Conservation (phyloP, 2,329 filamentous ascomycete species). For the Ustulina deusta region DNA sequence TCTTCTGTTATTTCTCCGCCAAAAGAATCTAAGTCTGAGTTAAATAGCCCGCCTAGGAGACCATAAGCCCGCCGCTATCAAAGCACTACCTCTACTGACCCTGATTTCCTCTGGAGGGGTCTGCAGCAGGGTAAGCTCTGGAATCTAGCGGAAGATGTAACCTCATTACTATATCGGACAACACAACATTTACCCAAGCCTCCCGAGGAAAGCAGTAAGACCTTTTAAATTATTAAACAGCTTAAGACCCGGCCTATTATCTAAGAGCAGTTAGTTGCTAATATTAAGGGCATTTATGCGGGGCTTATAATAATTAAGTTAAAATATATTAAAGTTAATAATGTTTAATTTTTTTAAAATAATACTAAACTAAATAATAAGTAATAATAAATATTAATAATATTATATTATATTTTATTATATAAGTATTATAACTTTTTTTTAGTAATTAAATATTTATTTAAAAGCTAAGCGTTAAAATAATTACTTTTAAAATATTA, state of each 20-base stretch:
- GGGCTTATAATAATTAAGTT: slow-evolving; percentile 87
- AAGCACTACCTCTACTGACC: neutral
- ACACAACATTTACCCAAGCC: neutral
- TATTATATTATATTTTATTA: neutral
- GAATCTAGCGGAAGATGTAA: neutral
- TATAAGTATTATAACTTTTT: neutral
- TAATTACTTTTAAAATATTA: neutral
- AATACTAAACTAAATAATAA: slow-evolving; percentile 66
- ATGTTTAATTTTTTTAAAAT: slow-evolving; percentile 62
- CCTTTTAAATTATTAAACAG: slow-evolving; percentile 43
- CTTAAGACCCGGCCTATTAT: slow-evolving; percentile 69
- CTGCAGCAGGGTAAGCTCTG: neutral
- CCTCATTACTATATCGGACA: neutral
- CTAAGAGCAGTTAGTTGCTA: slow-evolving; percentile 80
- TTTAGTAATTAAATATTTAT: neutral
- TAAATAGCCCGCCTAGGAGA: neutral
- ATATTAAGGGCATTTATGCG: slow-evolving; percentile 86
- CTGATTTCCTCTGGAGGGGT: neutral
- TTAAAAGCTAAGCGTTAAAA: neutral
- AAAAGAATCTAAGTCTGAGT: neutral
- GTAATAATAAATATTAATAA: slow-evolving; percentile 76
- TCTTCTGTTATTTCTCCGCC: neutral
- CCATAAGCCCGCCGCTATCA: neutral
- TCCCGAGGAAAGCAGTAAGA: neutral
- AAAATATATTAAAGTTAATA: slow-evolving; percentile 87